Base-by-base conservation (phyloP, 345 rosid genomes). In the Melastoma malabathricum region DNA sequence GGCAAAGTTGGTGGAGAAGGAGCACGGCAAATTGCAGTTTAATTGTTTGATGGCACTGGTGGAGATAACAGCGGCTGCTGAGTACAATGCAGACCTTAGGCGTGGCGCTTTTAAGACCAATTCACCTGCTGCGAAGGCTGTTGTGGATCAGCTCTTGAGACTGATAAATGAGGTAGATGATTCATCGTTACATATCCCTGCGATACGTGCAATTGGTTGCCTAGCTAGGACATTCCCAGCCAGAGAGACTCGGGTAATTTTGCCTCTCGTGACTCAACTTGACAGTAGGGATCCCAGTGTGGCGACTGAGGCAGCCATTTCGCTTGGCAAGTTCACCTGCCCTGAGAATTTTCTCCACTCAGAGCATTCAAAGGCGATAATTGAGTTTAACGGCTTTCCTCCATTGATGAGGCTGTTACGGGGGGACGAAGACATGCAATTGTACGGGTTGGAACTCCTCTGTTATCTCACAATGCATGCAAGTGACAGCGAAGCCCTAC, bases 161-260 rank as follows among this genome's bases (percentile, higher is more conserved):
- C 45, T 55, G 46, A 62, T 62, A n/a, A 34, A 43, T 39, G 25
- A 25, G 44, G 48, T 17, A n/a, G 60, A 56, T 2, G 31, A 54
- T 18, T 43, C 54, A 51, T 41, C 1, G 3, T 52, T 50, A 13
- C 56, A 48, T 5, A 23, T 50, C 29, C 66, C 59, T 7, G 56
- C 59, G 2, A 43, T 62, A 10, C 50, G 44, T 7, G 55, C 66
- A 17, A 62, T 62, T 1, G 66, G 66, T n/a, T 47, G 50, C 20
- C 18, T 62, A 16, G 66, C 66, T 1, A 56, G 66, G 55, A 62
- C 66, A 44, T 62, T 62, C 22, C 50, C 59, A 10, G 60, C 66
- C 10, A 56, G 59, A 6, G 66, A 62, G 46, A 56, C 47, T 0
- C 23, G 60, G 14, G 56, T 62, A 43, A 51, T 62, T 23, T 55